Percentiles rank a stretch among this genome's conserved stretches.
Evolutionary conservation across 805 yeast genomes (phyloP).

Genomic region (Yarrowia divulgata): DNA sequence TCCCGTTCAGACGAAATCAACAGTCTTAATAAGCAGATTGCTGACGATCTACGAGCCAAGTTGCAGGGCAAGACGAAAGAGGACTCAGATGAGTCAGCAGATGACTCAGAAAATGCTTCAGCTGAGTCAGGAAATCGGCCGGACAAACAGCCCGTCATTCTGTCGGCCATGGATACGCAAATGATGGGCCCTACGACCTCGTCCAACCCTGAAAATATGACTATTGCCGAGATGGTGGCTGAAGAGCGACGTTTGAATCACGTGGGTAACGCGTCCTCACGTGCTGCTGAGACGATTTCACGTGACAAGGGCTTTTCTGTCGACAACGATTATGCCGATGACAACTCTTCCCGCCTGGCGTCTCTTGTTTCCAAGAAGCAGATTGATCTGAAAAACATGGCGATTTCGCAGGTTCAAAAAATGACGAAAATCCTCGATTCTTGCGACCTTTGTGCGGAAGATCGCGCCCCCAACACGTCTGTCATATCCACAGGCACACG

Average conservation of each 20-base stretch:
- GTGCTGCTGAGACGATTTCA: slow-evolving; percentile 50
- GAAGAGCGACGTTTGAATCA: slow-evolving; percentile 47
- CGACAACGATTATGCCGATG: slow-evolving; percentile 57
- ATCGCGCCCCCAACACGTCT: slow-evolving; percentile 44
- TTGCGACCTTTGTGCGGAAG: slow-evolving; percentile 53
- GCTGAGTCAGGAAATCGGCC: neutral
- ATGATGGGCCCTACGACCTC: slow-evolving; percentile 13
- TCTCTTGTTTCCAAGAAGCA: slow-evolving; percentile 47
- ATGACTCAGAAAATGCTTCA: neutral
- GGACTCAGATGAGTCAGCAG: neutral
- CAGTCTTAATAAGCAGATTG: slow-evolving; percentile 21
- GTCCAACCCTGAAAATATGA: slow-evolving; percentile 49
- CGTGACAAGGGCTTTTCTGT: slow-evolving; percentile 52
- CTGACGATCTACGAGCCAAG: slow-evolving; percentile 9
- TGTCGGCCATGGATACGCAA: slow-evolving; percentile 34
- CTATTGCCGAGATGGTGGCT: slow-evolving; percentile 51
- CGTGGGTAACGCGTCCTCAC: slow-evolving; percentile 44
- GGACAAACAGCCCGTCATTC: slow-evolving; percentile 16
- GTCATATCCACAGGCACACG: slow-evolving; percentile 51
- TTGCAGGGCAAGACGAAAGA: neutral
- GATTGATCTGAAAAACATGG: slow-evolving; percentile 48
- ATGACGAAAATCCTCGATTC: slow-evolving; percentile 49
- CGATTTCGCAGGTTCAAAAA: slow-evolving; percentile 47
- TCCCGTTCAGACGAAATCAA: slow-evolving; percentile 11
- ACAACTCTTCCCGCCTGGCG: slow-evolving; percentile 53